These are phyloP conservation scores for Ascochyta rabiei DNA, from an alignment of 2,329 filamentous ascomycete species.

Conservation along the genomic window DNA sequence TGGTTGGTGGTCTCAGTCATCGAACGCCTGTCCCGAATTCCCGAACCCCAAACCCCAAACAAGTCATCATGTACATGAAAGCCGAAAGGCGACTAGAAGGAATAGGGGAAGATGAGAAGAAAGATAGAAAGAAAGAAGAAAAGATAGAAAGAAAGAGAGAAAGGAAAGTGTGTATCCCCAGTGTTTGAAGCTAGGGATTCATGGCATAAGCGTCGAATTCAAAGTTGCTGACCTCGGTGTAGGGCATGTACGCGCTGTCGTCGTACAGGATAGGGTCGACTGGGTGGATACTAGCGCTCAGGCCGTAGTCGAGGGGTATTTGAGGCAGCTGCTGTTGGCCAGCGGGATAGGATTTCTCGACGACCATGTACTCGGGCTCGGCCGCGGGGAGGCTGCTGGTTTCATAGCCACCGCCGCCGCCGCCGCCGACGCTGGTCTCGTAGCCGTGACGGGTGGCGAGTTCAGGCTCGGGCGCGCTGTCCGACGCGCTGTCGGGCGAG, in stretches of 20 bases:
- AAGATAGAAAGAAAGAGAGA: not conserved
- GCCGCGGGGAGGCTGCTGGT: too few species aligned
- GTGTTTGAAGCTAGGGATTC: conserved; percentile 22
- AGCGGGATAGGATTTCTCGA: not conserved
- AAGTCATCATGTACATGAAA: conserved; percentile 6
- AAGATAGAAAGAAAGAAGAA: conserved; percentile 12
- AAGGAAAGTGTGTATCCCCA: not conserved
- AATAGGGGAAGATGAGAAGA: too few species aligned
- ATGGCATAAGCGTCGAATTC: conserved; percentile 34
- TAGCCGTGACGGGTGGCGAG: too few species aligned
- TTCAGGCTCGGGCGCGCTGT: conserved; percentile 17
- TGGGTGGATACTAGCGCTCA: conserved; percentile 28
- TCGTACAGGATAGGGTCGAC: conserved; percentile 28
- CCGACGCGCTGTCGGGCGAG: conserved; percentile 32
- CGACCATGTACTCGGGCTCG: not conserved
- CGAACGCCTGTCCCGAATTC: conserved; percentile 9
- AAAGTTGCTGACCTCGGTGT: conserved; percentile 29
- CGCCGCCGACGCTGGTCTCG: too few species aligned
- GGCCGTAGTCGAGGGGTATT: conserved; percentile 11
- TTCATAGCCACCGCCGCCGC: too few species aligned
- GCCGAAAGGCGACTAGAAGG: too few species aligned
- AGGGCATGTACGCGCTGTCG: conserved; percentile 23
- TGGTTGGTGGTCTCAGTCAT: conserved; percentile 34
- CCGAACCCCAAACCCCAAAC: not conserved
- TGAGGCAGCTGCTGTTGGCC: conserved; percentile 11